Evolutionary conservation across 441 rosid genomes (phyloP), one percentile per base, ranked within the genome.

Genomic region (Metrosideros polymorpha): DNA sequence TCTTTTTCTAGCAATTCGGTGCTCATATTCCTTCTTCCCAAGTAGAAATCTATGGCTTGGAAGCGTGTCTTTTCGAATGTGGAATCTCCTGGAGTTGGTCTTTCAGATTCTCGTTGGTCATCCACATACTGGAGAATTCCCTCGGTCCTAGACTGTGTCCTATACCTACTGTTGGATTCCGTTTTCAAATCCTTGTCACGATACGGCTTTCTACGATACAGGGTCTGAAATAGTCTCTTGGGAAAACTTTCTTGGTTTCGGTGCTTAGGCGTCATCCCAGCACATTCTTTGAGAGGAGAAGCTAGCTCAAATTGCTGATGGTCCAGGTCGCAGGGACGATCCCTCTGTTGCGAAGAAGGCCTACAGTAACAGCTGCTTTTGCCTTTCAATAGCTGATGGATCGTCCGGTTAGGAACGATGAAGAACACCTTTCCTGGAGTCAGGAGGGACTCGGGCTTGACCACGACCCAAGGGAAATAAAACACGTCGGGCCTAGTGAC

Each of bases 381-480:
- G 39, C 76, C 87, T 90, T 90, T 92, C 55, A 90, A 51, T 88
- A 92, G 85, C 15, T 87, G 86, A 76, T 90, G 86, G 85, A 92
- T 86, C 42, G 91, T 89, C 27, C 4, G 85, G 85, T 92, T 87
- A 25, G 92, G 94, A 66, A 92, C 93, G 79, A 94, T 84, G 87
- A 89, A 89, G 85, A 89, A 92, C 17, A 91, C 92, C 88, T 89
- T 88, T 59, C 93, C 93, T 1, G 84, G 85, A 47, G 82, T 59
- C 55, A 93, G 79, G 19, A 91, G 10, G 0, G 93, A 88, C 57
- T 91, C 90, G 7, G 93, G 91, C 55, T 82, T 91, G 76, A 92
- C 92, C 61, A 93, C 93, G 30, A 90, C 54, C 93, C 93, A 91
- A 1, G 94, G 96, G 82, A 89, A 89, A 89, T 92, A 47, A 35